phyloP scores from a whole-genome alignment of 2,329 filamentous ascomycete species.

The Parasarocladium wereldwijsianum region DNA sequence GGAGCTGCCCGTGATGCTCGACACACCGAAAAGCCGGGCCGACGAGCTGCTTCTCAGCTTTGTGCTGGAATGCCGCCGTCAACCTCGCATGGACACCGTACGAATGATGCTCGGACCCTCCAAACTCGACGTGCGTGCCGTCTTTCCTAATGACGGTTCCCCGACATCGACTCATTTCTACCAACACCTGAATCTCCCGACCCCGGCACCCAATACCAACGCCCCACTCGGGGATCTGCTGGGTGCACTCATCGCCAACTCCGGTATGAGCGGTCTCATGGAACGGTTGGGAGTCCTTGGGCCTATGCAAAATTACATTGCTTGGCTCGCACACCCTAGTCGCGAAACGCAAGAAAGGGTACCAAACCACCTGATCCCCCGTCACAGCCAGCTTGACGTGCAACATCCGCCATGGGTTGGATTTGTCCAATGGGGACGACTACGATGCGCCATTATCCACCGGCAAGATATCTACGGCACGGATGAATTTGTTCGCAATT shows the following conservation, averaged over 20 bases:
- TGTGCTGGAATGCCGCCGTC: slow-evolving; percentile 19
- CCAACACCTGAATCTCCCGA: not conserved
- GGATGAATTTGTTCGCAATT: slow-evolving; percentile 20
- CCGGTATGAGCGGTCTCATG: slow-evolving; percentile 13
- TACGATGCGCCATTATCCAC: slow-evolving; percentile 20
- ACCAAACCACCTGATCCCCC: slow-evolving; percentile 11
- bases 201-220: slow-evolving; percentile 10
- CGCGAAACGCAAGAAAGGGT: slow-evolving; percentile 14
- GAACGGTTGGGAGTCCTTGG: slow-evolving; percentile 19
- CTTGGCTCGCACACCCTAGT: slow-evolving; percentile 16
- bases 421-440: slow-evolving; percentile 15
- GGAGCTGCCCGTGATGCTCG: slow-evolving; percentile 18
- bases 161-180: no score
- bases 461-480: slow-evolving; percentile 21
- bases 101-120: slow-evolving; percentile 17
- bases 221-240: slow-evolving; percentile 17
- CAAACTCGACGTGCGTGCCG: slow-evolving; percentile 17
- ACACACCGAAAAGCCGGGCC: slow-evolving; percentile 15
- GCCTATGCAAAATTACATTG: slow-evolving; percentile 15
- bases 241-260: slow-evolving; percentile 14
- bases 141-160: slow-evolving; percentile 14
- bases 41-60: slow-evolving; percentile 21
- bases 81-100: slow-evolving; percentile 13
- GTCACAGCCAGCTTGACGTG: slow-evolving; percentile 13
- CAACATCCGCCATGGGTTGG: slow-evolving; percentile 19